Evolutionary conservation across 1,139 yeast genomes (phyloP), one percentile per base, ranked within the genome.

Genomic region (Geotrichum europaeum): DNA sequence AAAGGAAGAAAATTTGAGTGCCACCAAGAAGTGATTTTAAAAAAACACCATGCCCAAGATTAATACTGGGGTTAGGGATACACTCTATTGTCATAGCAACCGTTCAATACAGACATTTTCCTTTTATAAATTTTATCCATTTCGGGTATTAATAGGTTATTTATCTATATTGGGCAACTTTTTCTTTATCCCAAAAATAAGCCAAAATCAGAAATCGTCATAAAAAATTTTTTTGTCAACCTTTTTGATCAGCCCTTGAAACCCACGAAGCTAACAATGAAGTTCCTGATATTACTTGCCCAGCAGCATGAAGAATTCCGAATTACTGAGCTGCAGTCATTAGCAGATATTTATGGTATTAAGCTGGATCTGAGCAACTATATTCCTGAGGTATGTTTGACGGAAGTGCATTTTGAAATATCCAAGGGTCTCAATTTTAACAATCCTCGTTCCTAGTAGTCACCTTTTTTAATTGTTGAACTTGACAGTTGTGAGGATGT

Each of bases 301-400:
- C 97, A 92, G 73, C 83, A 86, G 57, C 90, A 89, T 70, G 84
- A 88, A 60, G 81, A 82, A 65, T 94, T 94, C 74, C 80, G 99
- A 58, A 73, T 75, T 55, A 89, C 96, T 0, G 99, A 94, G 73
- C 76, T 94, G 51, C 91, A 87, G 69, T 87, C 98, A 0, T 74
- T 94, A 56, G 97, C 98, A 0, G 84, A 81, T 52, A 72, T 87
- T 59, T 75, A 83, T 65, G 75, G 76, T 18, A 76, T 94, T 6
- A 50, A 73, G 0, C 79, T 88, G 6, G 94, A 90, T 70, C 76
- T 91, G 58, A 74, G 83, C 18, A 70, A 71, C 18, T 92, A 90
- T 69, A 77, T 79, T 61, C 85, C 80, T 55, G 74, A 77, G 58
- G 64, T 62, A 60, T 52, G 62, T 40, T 36, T 34, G 49, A 34